phyloP scores from a whole-genome alignment of 768 basidiomycete genomes.

The Pleurotus sapidus region DNA sequence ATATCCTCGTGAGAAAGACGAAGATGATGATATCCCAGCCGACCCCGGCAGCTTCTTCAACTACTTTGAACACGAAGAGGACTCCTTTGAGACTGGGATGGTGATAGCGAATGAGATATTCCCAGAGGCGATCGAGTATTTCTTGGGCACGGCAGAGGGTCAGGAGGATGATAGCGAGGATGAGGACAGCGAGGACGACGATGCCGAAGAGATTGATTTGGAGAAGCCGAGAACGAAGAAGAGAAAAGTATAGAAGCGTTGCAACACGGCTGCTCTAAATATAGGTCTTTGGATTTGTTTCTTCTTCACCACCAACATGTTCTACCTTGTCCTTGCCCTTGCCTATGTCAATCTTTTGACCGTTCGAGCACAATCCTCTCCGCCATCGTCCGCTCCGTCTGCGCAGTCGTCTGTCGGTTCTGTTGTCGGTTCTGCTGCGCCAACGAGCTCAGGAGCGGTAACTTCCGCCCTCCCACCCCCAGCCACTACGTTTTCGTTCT shows the following conservation, averaged over 20 bases:
- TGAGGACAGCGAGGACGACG: slow-evolving; percentile 72
- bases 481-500: slow-evolving; percentile 38
- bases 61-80: slow-evolving; percentile 68
- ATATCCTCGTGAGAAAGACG: slow-evolving; percentile 64
- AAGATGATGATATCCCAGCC: slow-evolving; percentile 54
- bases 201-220: slow-evolving; percentile 84
- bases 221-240: slow-evolving; percentile 82
- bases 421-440: too few species aligned
- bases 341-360: slow-evolving; percentile 2
- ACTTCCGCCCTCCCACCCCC: slow-evolving; percentile 20
- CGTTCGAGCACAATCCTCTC: slow-evolving; percentile 5
- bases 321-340: slow-evolving; percentile 3
- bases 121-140: slow-evolving; percentile 79
- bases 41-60: slow-evolving; percentile 89
- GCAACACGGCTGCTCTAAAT: slow-evolving; percentile 10
- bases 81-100: slow-evolving; percentile 72
- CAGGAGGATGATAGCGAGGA: slow-evolving; percentile 66
- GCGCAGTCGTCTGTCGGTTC: slow-evolving; percentile 14
- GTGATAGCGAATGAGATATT: slow-evolving; percentile 76
- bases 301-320: slow-evolving; percentile 13
- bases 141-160: slow-evolving; percentile 62
- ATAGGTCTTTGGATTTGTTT: slow-evolving; percentile 10
- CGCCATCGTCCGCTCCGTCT: slow-evolving; percentile 10
- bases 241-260: slow-evolving; percentile 48
- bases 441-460: too few species aligned